Base-by-base conservation (phyloP, 352 stramenopile genomes). In the Pythium angustatum region DNA sequence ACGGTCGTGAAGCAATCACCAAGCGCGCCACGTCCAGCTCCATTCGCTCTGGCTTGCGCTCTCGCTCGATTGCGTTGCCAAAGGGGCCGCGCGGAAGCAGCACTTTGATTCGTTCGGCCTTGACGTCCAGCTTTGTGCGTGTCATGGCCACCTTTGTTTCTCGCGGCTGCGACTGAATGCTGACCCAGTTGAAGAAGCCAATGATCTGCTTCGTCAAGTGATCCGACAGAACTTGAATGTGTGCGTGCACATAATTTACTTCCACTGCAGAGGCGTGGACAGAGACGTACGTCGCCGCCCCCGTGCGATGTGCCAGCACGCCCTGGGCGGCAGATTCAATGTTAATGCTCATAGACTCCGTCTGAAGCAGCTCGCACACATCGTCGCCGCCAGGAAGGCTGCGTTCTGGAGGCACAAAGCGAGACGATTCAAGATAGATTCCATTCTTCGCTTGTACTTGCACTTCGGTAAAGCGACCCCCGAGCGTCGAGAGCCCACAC, bases 131-230 rank as follows among this genome's bases (percentile, higher is more conserved):
- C 48, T 87, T 93, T n/a, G 79, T 83, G 27, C 82, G 71, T 14
- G 78, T 60, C 22, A 78, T 83, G 1, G 74, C 45, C 2, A 61
- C 4, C 55, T 67, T 50, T 2, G 79, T 34, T 17, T 69, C 57
- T 2, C 66, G 40, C 26, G 79, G 79, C n/a, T 78, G 71, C 24
- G 76, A 73, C 51, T 83, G 75, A 10, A 87, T 60, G 19, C 78
- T 80, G 9, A 76, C 75, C 79, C 80, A 93, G 14, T 77, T 78
- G 30, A 85, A 88, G 60, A 90, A 88, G 0, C 72, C 79, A 26
- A 85, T 67, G 21, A 93, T 77, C 26, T 91, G 72, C 60, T 83
- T 81, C 24, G 73, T 75, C 19, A 91, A 41, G 58, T 87, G 79
- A 17, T 89, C 67, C 6, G 68, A 33, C 12, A 93, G 73, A 0